phyloP scores from a whole-genome alignment of 768 basidiomycete species.

The Floccularia luteovirens region DNA sequence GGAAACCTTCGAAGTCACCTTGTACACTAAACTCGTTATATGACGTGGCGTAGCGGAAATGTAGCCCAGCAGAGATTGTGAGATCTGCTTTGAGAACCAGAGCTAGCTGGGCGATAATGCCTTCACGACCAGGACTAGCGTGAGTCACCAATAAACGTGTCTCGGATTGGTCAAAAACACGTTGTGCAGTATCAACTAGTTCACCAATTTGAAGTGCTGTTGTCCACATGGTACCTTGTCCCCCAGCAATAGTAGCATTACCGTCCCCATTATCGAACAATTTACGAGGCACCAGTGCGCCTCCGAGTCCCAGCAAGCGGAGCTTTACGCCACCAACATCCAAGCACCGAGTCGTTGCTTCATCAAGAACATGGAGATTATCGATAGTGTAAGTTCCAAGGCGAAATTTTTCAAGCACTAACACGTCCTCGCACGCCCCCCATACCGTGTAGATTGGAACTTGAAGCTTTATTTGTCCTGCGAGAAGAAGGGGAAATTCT shows the following conservation, averaged over 20 bases:
- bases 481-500: conserved; percentile 88
- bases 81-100: conserved; percentile 91
- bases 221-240: conserved; percentile 98
- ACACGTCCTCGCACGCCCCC: conserved; percentile 96
- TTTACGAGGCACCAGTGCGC: conserved; percentile 92
- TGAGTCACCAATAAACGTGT: conserved; percentile 92
- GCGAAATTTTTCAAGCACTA: conserved; percentile 90
- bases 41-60: conserved; percentile 93
- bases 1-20: conserved; percentile 81
- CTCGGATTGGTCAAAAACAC: conserved; percentile 88
- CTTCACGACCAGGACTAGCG: conserved; percentile 88
- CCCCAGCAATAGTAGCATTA: conserved; percentile 94
- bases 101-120: conserved; percentile 84
- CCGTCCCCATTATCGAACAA: conserved; percentile 94
- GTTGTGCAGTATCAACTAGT: conserved; percentile 93
- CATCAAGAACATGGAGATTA: conserved; percentile 90
- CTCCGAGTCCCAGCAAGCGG: conserved; percentile 91
- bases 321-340: conserved; percentile 92
- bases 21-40: conserved; percentile 98
- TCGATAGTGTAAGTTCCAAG: conserved; percentile 73
- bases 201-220: conserved; percentile 97
- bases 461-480: conserved; percentile 84
- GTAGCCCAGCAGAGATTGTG: conserved; percentile 88
- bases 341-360: conserved; percentile 88
- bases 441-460: conserved; percentile 95